These are phyloP conservation scores for Aspergillus sclerotiicarbonarius DNA, from an alignment of 495 filamentous ascomycete species.

Conservation along the genomic window DNA sequence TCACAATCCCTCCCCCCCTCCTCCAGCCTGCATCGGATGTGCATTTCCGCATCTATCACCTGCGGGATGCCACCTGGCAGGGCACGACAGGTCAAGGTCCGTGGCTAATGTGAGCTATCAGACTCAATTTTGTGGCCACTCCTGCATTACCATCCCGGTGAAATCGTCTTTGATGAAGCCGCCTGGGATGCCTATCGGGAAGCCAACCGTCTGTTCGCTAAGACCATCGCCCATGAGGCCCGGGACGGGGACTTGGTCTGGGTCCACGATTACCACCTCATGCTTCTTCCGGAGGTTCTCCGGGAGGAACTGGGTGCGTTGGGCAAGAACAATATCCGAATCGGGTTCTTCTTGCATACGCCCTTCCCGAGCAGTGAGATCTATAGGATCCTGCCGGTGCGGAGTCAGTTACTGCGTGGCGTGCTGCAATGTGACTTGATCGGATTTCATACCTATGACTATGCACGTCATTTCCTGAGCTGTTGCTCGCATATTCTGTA, in stretches of 20 bases:
- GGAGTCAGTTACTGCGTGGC: slow-evolving; percentile 81
- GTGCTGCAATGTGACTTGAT: slow-evolving; percentile 89
- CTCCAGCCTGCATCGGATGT: slow-evolving; percentile 5
- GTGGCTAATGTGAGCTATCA: slow-evolving; percentile 29
- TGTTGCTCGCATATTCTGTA: slow-evolving; percentile 90
- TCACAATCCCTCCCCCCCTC: not conserved
- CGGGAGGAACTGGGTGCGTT: slow-evolving; percentile 72
- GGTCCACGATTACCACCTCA: slow-evolving; percentile 98
- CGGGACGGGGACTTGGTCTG: slow-evolving; percentile 90
- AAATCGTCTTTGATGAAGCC: slow-evolving; percentile 94
- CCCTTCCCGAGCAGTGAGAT: slow-evolving; percentile 98
- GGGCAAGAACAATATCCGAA: slow-evolving; percentile 80
- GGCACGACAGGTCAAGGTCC: not conserved
- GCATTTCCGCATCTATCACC: not conserved
- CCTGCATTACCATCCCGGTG: slow-evolving; percentile 96
- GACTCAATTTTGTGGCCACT: slow-evolving; percentile 97
- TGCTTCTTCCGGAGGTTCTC: slow-evolving; percentile 92
- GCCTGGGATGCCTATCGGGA: slow-evolving; percentile 91
- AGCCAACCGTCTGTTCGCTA: slow-evolving; percentile 85
- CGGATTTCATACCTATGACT: slow-evolving; percentile 97
- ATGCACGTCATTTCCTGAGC: slow-evolving; percentile 90
- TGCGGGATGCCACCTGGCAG: slow-evolving; percentile 3
- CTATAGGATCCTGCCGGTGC: slow-evolving; percentile 89
- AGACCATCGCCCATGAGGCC: slow-evolving; percentile 74
- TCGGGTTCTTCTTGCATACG: slow-evolving; percentile 96